Evolutionary conservation across 768 basidiomycete species (phyloP).

Genomic region (Podaxis sp.): DNA sequence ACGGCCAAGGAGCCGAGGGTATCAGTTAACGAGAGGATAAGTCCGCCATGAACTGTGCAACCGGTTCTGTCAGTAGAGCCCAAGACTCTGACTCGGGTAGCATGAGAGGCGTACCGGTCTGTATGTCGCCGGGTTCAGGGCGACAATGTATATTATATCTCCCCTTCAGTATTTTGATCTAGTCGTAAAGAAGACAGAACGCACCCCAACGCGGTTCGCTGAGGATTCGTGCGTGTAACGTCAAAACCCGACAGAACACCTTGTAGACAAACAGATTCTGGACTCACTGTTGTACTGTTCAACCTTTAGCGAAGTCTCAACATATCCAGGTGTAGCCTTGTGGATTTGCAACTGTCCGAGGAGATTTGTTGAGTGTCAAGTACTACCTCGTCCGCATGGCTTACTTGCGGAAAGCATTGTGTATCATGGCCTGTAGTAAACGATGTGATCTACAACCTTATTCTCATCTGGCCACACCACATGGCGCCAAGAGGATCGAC

Average conservation of each 20-base stretch:
- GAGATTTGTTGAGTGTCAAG: constrained; percentile 4
- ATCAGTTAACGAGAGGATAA: constrained; percentile 80
- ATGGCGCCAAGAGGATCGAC: constrained; percentile 10
- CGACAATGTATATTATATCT: background rate
- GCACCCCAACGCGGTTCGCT: constrained; percentile 85
- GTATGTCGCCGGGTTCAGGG: background rate
- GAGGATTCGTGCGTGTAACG: constrained; percentile 3
- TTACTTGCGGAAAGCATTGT: constrained; percentile 77
- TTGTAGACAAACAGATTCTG: background rate
- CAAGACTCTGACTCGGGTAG: background rate
- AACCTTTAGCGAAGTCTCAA: constrained; percentile 69
- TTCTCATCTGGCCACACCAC: constrained; percentile 1
- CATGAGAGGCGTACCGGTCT: constrained; percentile 37
- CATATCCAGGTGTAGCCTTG: constrained; percentile 66
- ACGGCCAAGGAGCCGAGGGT: constrained; percentile 85
- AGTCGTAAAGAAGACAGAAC: constrained; percentile 21
- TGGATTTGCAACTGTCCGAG: constrained; percentile 56
- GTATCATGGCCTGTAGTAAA: constrained; percentile 66
- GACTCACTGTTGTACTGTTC: constrained; percentile 71
- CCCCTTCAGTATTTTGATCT: background rate
- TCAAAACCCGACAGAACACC: background rate
- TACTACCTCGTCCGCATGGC: constrained; percentile 15
- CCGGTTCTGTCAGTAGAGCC: background rate
- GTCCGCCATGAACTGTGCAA: constrained; percentile 72
- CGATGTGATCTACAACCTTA: constrained; percentile 11